Evolutionary conservation across 108 stramenopile genomes (phyloP), one percentile per base, ranked within the genome.

Genomic region (Nitzschia palea): DNA sequence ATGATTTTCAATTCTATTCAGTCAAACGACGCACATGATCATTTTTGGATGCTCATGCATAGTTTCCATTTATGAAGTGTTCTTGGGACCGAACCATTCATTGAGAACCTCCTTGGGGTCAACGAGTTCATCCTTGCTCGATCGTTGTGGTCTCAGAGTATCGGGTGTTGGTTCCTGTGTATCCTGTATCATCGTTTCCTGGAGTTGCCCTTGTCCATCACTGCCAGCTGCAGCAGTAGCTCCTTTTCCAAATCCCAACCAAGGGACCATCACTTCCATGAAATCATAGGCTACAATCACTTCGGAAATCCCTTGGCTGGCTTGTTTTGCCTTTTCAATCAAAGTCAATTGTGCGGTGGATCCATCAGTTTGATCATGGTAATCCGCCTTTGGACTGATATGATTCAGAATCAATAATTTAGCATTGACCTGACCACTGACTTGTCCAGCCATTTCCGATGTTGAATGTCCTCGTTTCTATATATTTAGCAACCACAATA

Each of bases 321-420:
- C 77, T 34, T 77, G 70, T 27, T 73, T 47, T 1, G 89, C 89
- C 42, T 76, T 68, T 14, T 55, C n/a, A 35, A 89, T 73, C 36
- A 83, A 40, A 22, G 52, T 44, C 37, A 44, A 26, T 15, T 65
- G 65, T 4, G 27, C 36, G 44, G 48, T 78, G 31, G 45, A 18
- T n/a, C 33, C 62, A n/a, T 54, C 37, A 17, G 22, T 25, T 28
- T 20, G 34, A 8, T 68, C 60, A 4, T 29, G 5, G 17, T 37
- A 36, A 42, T 74, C 62, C 6, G 67, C 45, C 18, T 51, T 63
- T 44, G 77, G 59, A 52, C 80, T 84, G 62, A 94, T 85, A 57
- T 94, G 93, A 65, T 91, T 94, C 28, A 94, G 73, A 26, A 79
- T 71, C 22, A 95, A 65, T 10, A 82, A 59, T 48, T 80, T 67